These are phyloP conservation scores for Paramecium sexaurelia DNA, from an alignment of 73 alveolate genomes.

Conservation along the genomic window DNA sequence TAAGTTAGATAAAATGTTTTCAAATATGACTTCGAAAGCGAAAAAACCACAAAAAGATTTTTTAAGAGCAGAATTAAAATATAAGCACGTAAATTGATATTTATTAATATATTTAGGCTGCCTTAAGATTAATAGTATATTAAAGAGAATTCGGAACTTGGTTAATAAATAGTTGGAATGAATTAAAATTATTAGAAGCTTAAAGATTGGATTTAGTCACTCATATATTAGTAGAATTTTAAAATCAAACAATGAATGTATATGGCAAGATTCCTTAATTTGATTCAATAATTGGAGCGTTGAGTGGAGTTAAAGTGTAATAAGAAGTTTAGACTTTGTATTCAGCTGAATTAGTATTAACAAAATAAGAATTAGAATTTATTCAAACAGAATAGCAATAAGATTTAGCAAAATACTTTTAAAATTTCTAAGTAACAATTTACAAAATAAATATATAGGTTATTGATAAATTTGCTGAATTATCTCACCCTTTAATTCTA, in stretches of 20 bases:
- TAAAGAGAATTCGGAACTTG: slow-evolving; percentile 52
- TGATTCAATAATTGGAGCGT: slow-evolving; percentile 5
- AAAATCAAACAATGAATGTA: neutral
- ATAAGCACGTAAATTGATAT: neutral
- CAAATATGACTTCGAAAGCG: neutral
- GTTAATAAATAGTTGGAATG: slow-evolving; percentile 40
- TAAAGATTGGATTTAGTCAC: slow-evolving; percentile 44
- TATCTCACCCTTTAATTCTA: slow-evolving; percentile 43
- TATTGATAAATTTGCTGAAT: slow-evolving; percentile 43
- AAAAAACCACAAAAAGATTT: slow-evolving; percentile 27
- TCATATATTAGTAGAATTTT: neutral
- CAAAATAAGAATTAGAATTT: slow-evolving; percentile 34
- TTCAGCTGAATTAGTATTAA: neutral
- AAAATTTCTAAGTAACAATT: neutral
- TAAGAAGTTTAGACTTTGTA: slow-evolving; percentile 8
- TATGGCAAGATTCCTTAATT: neutral
- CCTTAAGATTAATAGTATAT: neutral
- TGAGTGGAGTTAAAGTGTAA: neutral
- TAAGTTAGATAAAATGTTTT: slow-evolving; percentile 28
- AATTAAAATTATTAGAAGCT: neutral
- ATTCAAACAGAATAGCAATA: neutral
- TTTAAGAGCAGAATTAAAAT: slow-evolving; percentile 40
- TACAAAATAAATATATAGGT: neutral
- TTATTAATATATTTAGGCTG: neutral
- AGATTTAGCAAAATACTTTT: neutral